A percentile compares a stretch with the other conserved stretches of the same genome.
phyloP scores from a whole-genome alignment of 2,329 filamentous ascomycete genomes.

The Pseudogymnoascus sp. region DNA sequence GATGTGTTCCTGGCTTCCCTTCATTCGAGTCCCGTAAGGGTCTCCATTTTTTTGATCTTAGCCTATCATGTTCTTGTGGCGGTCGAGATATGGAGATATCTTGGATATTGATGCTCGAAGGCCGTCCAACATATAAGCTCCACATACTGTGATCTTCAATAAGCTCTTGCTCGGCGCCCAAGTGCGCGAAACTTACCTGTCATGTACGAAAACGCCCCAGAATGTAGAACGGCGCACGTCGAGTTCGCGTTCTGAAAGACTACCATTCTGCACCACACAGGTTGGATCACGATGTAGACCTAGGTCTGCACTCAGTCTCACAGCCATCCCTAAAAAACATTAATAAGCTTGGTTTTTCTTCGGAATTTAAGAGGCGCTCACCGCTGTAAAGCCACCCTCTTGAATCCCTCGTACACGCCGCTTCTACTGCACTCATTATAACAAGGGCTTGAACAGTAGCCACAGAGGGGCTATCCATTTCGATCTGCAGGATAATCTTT shows the following conservation, averaged over 20 bases:
- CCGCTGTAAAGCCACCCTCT: slow-evolving; percentile 40
- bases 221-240: slow-evolving; percentile 12
- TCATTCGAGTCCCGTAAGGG: neutral
- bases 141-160: slow-evolving; percentile 10
- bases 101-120: slow-evolving; percentile 9
- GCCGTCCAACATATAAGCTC: slow-evolving; percentile 12
- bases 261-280: neutral
- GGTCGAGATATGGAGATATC: slow-evolving; percentile 12
- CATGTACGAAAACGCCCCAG: slow-evolving; percentile 12
- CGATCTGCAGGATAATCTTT: slow-evolving; percentile 37
- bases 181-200: slow-evolving; percentile 4
- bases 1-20: neutral
- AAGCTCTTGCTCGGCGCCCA: neutral
- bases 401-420: slow-evolving; percentile 35
- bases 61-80: neutral
- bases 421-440: slow-evolving; percentile 37
- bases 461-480: slow-evolving; percentile 39
- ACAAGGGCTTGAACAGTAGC: slow-evolving; percentile 40
- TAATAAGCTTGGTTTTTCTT: neutral
- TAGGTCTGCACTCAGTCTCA: slow-evolving; percentile 12
- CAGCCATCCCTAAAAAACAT: slow-evolving; percentile 11
- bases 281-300: slow-evolving; percentile 12
- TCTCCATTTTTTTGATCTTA: neutral
- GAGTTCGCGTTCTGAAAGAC: slow-evolving; percentile 6
- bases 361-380: slow-evolving; percentile 14